Base-by-base conservation (phyloP, 768 basidiomycete species). In the Podaxis sp. region DNA sequence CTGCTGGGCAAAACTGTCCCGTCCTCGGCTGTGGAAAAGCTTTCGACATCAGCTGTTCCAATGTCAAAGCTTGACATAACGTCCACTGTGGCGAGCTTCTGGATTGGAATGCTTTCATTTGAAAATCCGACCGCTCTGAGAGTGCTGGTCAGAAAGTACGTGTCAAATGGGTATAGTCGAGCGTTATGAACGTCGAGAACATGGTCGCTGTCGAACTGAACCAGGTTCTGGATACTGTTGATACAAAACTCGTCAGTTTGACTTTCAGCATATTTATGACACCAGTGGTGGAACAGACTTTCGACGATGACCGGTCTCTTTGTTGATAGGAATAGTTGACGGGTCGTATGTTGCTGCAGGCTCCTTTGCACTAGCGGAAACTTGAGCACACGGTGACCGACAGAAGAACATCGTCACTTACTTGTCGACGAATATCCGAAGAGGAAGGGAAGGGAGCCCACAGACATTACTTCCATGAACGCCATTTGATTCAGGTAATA, bases 121-220 rank as follows among this genome's bases (percentile, higher is more conserved):
- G 73, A 65, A 53, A 68, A 68, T 2, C 74, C 71, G 24, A 75
- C 66, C 3, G 77, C 80, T 1, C 80, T 77, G n/a, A 86, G 61
- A 36, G 81, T 83, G 69, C 75, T 83, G 11, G 81, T 74, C 22
- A 86, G 75, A 33, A 74, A 62, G 67, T 87, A 87, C 0, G 76
- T 79, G 68, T 87, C 85, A 69, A 86, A 87, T 0, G 85, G 85
- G 66, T 86, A 87, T 9, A 84, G 68, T 9, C 76, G 80, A 12
- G 82, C 81, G 69, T 81, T 71, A 63, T 84, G 82, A 11, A 84
- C 83, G 63, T 87, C 83, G 26, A 86, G 76, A 39, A 80, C 79
- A 68, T 86, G 81, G 64, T 83, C 81, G 58, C 80, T 84, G 66
- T 85, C 82, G 65, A 87, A 87, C 66, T 83, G 84, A 36, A 81